These are phyloP conservation scores for Stephanodiscus minutulus DNA, from an alignment of 108 stramenopile species.

Conservation along the genomic window DNA sequence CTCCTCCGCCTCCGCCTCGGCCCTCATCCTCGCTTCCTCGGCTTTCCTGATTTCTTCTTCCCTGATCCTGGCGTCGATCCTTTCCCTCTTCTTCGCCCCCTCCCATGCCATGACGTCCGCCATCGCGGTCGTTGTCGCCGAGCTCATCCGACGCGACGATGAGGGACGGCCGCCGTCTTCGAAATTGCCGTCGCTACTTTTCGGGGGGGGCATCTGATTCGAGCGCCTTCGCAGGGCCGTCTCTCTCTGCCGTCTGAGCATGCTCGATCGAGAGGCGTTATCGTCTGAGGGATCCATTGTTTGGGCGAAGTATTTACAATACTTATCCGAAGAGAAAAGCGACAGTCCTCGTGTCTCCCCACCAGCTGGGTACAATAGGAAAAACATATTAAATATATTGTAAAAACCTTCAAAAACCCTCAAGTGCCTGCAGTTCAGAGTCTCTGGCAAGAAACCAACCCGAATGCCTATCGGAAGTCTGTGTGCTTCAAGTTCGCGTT, in stretches of 20 bases:
- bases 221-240: constrained; percentile 14
- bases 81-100: constrained; percentile 15
- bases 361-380: too few relatives aligned
- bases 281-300: constrained; percentile 9
- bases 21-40: neutral
- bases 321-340: too few relatives aligned
- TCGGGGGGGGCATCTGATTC: constrained; percentile 3
- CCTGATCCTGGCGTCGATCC: constrained; percentile 10
- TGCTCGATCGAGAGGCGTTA: constrained; percentile 17
- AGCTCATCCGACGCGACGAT: constrained; percentile 5
- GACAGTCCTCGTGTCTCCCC: too few relatives aligned
- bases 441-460: too few relatives aligned
- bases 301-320: too few relatives aligned
- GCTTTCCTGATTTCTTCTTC: constrained; percentile 6
- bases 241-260: constrained; percentile 19
- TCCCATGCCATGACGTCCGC: constrained; percentile 17
- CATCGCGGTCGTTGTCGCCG: constrained; percentile 8
- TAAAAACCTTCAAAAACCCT: too few relatives aligned
- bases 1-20: constrained; percentile 5
- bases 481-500: too few relatives aligned
- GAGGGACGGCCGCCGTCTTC: neutral
- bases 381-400: too few relatives aligned
- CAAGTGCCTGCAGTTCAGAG: too few relatives aligned
- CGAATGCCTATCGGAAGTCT: too few relatives aligned
- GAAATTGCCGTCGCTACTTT: neutral